phyloP scores from a whole-genome alignment of 768 basidiomycete genomes.

The Rhizopogon vesiculosus region DNA sequence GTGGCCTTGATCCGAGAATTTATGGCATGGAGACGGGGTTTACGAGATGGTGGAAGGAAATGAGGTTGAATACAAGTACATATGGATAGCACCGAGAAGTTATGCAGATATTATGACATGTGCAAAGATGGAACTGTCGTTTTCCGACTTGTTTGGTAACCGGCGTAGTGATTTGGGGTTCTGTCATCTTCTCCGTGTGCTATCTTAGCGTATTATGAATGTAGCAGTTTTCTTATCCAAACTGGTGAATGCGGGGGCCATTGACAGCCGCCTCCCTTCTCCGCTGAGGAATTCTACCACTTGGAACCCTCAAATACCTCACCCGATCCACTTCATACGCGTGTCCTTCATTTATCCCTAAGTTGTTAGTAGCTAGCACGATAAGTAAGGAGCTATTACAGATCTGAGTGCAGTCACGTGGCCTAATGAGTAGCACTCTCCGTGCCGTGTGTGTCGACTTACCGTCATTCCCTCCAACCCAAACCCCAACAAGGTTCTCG shows the following conservation, averaged over 20 bases:
- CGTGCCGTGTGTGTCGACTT: no score
- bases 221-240: no score
- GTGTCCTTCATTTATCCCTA: no score
- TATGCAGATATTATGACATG: background rate
- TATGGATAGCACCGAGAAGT: background rate
- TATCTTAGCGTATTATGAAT: no score
- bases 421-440: background rate
- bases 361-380: no score
- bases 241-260: no score
- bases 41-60: conserved; percentile 7
- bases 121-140: background rate
- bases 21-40: conserved; percentile 47
- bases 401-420: conserved; percentile 17
- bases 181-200: no score
- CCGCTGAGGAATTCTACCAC: no score
- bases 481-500: background rate
- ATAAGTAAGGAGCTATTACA: no score
- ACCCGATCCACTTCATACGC: no score
- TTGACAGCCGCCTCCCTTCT: background rate
- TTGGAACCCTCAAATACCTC: background rate
- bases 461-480: background rate
- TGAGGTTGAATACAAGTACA: conserved; percentile 8
- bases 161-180: no score
- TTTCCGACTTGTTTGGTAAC: background rate
- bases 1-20: conserved; percentile 72